Evolutionary conservation across 768 basidiomycete genomes (phyloP).

Genomic region (Leccinum uliginosum): DNA sequence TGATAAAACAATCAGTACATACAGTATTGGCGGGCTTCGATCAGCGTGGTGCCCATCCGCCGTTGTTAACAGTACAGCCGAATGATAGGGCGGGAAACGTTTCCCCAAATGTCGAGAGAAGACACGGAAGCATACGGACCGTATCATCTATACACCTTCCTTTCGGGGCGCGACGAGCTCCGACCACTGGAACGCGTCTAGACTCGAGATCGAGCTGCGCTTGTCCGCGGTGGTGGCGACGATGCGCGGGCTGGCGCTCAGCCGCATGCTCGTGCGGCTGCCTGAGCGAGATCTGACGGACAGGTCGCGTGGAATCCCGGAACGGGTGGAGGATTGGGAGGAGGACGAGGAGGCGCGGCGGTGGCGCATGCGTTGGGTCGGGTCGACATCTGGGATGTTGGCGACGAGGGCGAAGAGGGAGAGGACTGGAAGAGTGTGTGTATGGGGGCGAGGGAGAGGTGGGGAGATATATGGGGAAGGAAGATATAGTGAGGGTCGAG

Average conservation of each 20-base stretch:
- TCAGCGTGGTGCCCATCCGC: background rate
- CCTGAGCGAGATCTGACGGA: constrained; percentile 38
- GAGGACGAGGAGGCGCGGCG: constrained; percentile 74
- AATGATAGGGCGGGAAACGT: background rate
- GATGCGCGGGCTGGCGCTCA: constrained; percentile 31
- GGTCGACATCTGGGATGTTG: constrained; percentile 71
- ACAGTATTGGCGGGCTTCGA: background rate
- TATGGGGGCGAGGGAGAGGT: background rate
- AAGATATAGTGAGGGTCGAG: background rate
- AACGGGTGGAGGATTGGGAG: constrained; percentile 44
- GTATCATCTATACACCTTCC: constrained; percentile 20
- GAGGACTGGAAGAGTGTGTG: constrained; percentile 45
- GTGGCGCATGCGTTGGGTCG: constrained; percentile 72
- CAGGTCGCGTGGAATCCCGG: constrained; percentile 35
- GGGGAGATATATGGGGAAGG: background rate
- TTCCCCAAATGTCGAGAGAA: background rate
- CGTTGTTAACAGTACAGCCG: constrained; percentile 6
- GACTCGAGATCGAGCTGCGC: constrained; percentile 28
- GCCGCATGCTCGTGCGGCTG: constrained; percentile 37
- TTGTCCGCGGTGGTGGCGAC: constrained; percentile 28
- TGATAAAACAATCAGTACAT: constrained; percentile 5
- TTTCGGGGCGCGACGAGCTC: constrained; percentile 30
- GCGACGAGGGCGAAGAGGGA: constrained; percentile 75
- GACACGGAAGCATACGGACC: background rate
- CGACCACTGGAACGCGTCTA: constrained; percentile 33